Conservation (phyloP, 208 protist genomes). For the Trypanosoma grayi region DNA sequence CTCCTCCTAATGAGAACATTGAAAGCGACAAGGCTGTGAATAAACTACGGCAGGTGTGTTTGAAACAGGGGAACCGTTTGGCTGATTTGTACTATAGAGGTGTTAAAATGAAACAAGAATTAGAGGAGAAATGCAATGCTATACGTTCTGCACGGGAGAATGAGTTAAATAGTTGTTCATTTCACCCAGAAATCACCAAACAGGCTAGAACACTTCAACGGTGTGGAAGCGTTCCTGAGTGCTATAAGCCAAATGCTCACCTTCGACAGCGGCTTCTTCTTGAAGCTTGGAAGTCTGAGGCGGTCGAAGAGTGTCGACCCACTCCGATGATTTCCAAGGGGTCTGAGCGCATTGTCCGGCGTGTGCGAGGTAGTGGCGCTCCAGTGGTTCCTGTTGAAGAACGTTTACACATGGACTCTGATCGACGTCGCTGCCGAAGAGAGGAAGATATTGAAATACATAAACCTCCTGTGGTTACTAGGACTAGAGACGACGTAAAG, state of each 20-base stretch:
- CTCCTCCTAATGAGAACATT: background rate
- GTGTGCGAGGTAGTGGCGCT: slow-evolving; percentile 29
- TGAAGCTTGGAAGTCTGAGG: slow-evolving; percentile 36
- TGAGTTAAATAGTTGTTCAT: slow-evolving; percentile 35
- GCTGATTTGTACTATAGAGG: slow-evolving; percentile 25
- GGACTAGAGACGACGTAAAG: slow-evolving; percentile 36
- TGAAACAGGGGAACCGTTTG: background rate
- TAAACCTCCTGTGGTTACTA: background rate
- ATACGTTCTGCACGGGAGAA: slow-evolving; percentile 22
- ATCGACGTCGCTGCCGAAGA: slow-evolving; percentile 23
- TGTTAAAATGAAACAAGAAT: slow-evolving; percentile 10
- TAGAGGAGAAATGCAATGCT: slow-evolving; percentile 20
- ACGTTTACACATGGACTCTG: slow-evolving; percentile 45
- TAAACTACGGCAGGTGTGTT: background rate
- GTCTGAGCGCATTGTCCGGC: slow-evolving; percentile 44
- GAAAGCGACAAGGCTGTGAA: background rate
- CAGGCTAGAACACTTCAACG: slow-evolving; percentile 20
- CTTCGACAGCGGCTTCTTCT: slow-evolving; percentile 50
- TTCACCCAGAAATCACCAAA: slow-evolving; percentile 46
- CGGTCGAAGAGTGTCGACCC: slow-evolving; percentile 17
- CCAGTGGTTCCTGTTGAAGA: slow-evolving; percentile 33
- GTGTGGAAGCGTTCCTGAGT: slow-evolving; percentile 1
- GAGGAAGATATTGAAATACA: slow-evolving; percentile 4
- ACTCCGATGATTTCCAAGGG: slow-evolving; percentile 39
- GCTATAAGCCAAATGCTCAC: slow-evolving; percentile 5